phyloP scores from a whole-genome alignment of 1,139 yeast genomes.

The Geotrichum candidum region DNA sequence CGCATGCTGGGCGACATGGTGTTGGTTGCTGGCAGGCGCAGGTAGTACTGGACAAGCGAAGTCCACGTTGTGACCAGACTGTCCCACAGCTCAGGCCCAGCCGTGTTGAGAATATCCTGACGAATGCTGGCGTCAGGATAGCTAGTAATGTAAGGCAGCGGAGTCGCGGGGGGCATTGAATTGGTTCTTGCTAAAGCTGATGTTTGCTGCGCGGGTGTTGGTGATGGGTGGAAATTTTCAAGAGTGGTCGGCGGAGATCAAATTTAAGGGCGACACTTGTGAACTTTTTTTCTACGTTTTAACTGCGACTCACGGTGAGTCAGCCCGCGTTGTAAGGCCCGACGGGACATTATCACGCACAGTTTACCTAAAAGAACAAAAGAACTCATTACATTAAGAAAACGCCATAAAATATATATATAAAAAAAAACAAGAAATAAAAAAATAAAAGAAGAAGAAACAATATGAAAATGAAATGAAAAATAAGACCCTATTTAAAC shows the following conservation, averaged over 20 bases:
- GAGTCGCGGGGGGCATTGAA: not conserved
- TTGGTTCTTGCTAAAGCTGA: not conserved
- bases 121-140: constrained; percentile 11
- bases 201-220: not conserved
- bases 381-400: not conserved
- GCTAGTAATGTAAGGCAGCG: constrained; percentile 14
- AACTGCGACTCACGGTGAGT: not conserved
- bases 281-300: not conserved
- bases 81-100: constrained; percentile 17
- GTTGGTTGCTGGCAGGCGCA: constrained; percentile 2
- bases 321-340: not conserved
- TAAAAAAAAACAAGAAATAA: not conserved
- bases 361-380: not conserved
- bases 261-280: not conserved
- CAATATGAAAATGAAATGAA: not conserved
- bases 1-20: constrained; percentile 13
- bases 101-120: constrained; percentile 11
- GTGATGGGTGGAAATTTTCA: not conserved
- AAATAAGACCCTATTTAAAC: not conserved
- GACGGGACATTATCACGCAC: not conserved
- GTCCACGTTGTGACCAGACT: constrained; percentile 16
- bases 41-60: constrained; percentile 7
- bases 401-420: not conserved
- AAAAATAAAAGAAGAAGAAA: not conserved
- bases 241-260: not conserved